These are phyloP conservation scores for Pouteria glomerata DNA, from an alignment of 148 eudicot genomes.

Conservation along the genomic window DNA sequence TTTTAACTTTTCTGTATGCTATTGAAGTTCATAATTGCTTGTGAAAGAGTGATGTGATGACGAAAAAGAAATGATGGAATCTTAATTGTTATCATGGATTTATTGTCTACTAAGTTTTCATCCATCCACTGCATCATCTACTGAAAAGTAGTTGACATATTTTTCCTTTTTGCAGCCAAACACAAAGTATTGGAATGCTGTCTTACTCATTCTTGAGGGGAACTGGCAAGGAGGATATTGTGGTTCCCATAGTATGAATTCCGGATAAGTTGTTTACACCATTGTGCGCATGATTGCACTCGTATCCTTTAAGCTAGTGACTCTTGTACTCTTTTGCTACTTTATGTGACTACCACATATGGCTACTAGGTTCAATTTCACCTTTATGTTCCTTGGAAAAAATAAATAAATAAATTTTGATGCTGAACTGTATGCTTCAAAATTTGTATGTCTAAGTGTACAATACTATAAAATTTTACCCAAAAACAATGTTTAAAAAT, in stretches of 20 bases:
- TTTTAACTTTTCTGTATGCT: neutral
- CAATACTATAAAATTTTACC: neutral
- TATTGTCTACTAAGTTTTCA: neutral
- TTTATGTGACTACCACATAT: neutral
- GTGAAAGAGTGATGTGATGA: neutral
- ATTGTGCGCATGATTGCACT: conserved; percentile 2
- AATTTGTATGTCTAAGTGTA: too few species aligned
- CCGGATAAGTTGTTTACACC: neutral
- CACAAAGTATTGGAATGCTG: conserved; percentile 69
- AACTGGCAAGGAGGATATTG: conserved; percentile 67
- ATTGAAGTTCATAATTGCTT: neutral
- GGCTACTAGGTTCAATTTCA: neutral
- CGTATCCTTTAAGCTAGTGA: neutral
- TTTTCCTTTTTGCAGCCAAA: conserved; percentile 27
- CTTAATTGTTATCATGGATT: neutral
- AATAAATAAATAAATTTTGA: neutral
- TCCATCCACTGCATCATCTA: neutral
- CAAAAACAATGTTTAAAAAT: neutral
- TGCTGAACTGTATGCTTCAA: neutral
- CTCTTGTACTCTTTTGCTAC: neutral
- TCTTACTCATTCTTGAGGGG: conserved; percentile 65
- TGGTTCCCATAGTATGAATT: conserved; percentile 65
- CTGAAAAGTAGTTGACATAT: neutral
- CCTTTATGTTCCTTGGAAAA: neutral
- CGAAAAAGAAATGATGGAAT: neutral